Percentiles rank a stretch among this genome's conserved stretches.
Evolutionary conservation across 768 basidiomycete genomes (phyloP).

Genomic region (Mycena haematopus): DNA sequence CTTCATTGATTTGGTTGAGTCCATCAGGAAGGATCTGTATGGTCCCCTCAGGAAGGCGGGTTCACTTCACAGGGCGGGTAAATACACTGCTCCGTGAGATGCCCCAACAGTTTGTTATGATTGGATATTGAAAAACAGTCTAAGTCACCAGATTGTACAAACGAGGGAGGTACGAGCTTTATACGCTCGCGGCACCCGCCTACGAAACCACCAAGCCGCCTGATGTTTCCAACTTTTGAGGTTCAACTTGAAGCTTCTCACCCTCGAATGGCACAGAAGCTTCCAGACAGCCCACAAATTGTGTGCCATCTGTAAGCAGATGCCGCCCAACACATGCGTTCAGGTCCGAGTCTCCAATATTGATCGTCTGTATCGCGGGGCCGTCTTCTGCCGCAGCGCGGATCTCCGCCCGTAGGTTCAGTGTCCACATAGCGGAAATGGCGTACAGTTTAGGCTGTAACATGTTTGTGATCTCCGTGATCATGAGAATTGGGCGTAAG

Average conservation of each 20-base stretch:
- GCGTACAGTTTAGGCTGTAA: slow-evolving; percentile 2
- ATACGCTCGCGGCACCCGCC: too few relatives aligned
- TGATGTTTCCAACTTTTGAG: neutral
- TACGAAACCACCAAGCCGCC: too few relatives aligned
- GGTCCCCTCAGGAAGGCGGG: too few relatives aligned
- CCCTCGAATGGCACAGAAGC: neutral
- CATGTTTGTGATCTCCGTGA: slow-evolving; percentile 1
- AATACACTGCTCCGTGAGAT: too few relatives aligned
- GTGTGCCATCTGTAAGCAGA: neutral
- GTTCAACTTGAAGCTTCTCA: neutral
- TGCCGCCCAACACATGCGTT: neutral
- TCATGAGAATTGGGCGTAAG: neutral
- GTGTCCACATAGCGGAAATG: slow-evolving; percentile 7
- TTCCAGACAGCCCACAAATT: neutral
- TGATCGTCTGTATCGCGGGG: neutral
- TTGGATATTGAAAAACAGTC: too few relatives aligned
- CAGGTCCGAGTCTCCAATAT: neutral
- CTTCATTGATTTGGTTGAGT: too few relatives aligned
- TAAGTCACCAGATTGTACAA: too few relatives aligned
- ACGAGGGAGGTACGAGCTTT: too few relatives aligned
- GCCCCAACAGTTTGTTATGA: too few relatives aligned
- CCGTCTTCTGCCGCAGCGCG: neutral
- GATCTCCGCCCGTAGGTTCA: neutral
- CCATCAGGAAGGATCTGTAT: too few relatives aligned
- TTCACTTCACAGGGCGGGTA: too few relatives aligned